A percentile compares a stretch with the other conserved stretches of the same genome.
These are phyloP conservation scores for Skeletonema costatum DNA, from an alignment of 108 stramenopile genomes.

Conservation along the genomic window DNA sequence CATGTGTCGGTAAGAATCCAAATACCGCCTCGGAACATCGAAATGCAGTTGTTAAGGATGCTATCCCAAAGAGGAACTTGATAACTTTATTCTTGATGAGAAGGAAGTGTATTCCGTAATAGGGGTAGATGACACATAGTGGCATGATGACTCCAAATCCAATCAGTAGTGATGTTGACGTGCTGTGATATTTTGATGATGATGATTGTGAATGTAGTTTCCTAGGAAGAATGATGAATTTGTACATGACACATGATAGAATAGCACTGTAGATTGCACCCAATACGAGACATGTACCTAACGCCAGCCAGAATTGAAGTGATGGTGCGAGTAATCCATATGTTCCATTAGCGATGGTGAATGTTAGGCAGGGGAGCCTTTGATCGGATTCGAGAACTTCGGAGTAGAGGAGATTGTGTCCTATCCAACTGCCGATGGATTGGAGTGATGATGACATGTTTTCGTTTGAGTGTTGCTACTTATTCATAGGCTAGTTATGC, in stretches of 20 bases:
- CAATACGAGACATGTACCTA: conserved; percentile 12
- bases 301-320: conserved; percentile 28
- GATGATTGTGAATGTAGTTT: not conserved
- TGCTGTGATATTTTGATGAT: not conserved
- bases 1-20: conserved; percentile 30
- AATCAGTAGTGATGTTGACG: not conserved
- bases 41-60: conserved; percentile 21
- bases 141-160: conserved; percentile 43
- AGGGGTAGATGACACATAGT: conserved; percentile 18
- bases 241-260: conserved; percentile 16
- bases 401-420: conserved; percentile 32
- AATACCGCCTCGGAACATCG: conserved; percentile 45
- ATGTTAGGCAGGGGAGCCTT: conserved; percentile 13
- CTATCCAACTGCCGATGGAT: conserved; percentile 19
- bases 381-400: conserved; percentile 17
- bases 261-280: conserved; percentile 3
- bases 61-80: conserved; percentile 31
- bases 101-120: conserved; percentile 12
- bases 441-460: not conserved
- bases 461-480: too few relatives aligned
- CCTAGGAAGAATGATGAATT: conserved; percentile 33
- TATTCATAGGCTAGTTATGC: too few relatives aligned
- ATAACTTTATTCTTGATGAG: conserved; percentile 24
- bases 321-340: conserved; percentile 18
- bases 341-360: not conserved